Base-by-base conservation (phyloP, 2,329 filamentous ascomycete genomes). In the Epichloe festucae region DNA sequence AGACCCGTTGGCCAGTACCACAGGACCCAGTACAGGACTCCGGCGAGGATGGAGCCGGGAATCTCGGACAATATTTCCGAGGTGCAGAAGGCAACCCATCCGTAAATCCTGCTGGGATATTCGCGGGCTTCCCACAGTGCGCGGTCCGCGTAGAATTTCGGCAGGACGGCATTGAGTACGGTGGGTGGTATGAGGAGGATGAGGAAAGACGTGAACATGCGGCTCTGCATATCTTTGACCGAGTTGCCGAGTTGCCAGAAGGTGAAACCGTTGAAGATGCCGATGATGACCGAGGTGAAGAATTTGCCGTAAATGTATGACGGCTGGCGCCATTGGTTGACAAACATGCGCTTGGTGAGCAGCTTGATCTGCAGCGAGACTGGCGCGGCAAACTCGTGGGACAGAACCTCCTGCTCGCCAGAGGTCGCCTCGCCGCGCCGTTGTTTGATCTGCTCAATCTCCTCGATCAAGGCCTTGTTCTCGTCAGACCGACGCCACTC, bases 1-100 rank as follows among this genome's bases (percentile, higher is more conserved):
- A 90, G 70, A 0, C 87, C 87, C 0, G 82, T 78, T 0, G 85
- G 78, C 65, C 78, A 91, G 68, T 91, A 91, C 85, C 85, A 90
- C 0, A 88, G 67, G 0, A 81, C 65, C 73, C 77, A 91, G 70
- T 89, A 90, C 19, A 90, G 65, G 1, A 84, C 70, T 0, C 73
- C 74, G 1, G 76, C 74, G 36, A 87, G 61, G 55, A 89, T 77
- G 1, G 84, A 80, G 42, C 77, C 76, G 0, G 87, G 86, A 21
- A 91, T 82, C 62, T 91, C 87, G 35, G 77, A 78, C 15, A 90
- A 71, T 4, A 89, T 73, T 59, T 85, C 83, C 0, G 86, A 84
- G 0, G 84, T 87, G 60, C 76, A 80, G 66, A 90, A 90, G 0
- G 86, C 84, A 36, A 85, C 67, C 82, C 85, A 89, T 49, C 82